Evolutionary conservation across 2,329 filamentous ascomycete genomes (phyloP), one percentile per base, ranked within the genome.

Genomic region (Arthrobotrys iridis): DNA sequence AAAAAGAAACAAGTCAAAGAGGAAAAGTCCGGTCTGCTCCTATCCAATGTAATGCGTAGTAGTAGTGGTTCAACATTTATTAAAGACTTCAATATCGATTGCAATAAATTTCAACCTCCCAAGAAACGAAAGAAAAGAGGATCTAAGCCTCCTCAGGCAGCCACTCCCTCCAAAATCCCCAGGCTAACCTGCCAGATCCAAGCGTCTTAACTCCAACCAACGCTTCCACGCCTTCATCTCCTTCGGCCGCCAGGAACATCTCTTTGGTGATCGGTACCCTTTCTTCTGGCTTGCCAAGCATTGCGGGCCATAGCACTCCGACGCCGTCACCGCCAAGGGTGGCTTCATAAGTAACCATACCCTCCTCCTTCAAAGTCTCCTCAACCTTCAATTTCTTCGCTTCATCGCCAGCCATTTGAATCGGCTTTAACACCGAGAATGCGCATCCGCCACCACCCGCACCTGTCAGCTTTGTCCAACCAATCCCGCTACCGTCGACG

Each of bases 401-500:
- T 4, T 87, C 81, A 18, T 76, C 72, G 2, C 37, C 37, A 10
- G 57, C 30, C 20, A 52, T 60, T 4, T 59, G 55, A 20, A 70
- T 26, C 33, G 72, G 67, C 77, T 90, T 91, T 55, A 99, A 85
- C 2, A 99, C 85, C 0, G 94, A 96, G 78, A 99, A 98, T 2
- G 93, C 94, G 82, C 96, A 98, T 1, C 95, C 95, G 67, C 95
- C 96, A 10, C 95, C 96, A 20, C 95, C 95, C 0, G 95, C 95
- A 33, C 95, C 95, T 0, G 95, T 99, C 68, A 99, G 87, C 82
- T 99, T 99, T 10, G 95, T 97, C 93, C 93, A 99, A 28, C 95
- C 95, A 66, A 97, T 91, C 41, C 90, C 91, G 67, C 93, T 88
- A 79, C 95, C 89, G 78, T 99, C 94, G 55, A 96, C 91, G 24